Evolutionary conservation across 495 filamentous ascomycete genomes (phyloP).

Genomic region (Daldinia childiae): DNA sequence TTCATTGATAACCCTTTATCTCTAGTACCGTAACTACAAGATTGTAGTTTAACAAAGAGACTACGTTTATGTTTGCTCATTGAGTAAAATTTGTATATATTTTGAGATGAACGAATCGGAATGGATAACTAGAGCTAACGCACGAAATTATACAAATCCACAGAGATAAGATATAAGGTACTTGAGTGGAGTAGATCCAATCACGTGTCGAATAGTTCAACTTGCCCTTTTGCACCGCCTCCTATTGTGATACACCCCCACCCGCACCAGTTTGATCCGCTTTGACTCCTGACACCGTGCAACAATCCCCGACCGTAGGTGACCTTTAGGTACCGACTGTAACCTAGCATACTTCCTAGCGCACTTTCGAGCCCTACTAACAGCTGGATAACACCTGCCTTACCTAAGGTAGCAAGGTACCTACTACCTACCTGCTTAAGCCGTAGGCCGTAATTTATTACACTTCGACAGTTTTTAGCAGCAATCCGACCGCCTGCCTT

Average conservation of each 20-base stretch:
- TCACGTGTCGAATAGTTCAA: conserved; percentile 13
- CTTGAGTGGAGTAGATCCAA: not conserved
- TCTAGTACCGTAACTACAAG: not conserved
- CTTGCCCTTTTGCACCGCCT: conserved; percentile 24
- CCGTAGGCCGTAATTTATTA: not conserved
- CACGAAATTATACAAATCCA: conserved; percentile 1
- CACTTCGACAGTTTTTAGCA: conserved; percentile 11
- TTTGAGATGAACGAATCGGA: not conserved
- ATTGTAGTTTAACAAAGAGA: not conserved
- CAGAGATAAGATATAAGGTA: not conserved
- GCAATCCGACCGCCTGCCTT: conserved; percentile 34
- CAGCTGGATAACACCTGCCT: conserved; percentile 8
- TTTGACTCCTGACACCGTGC: conserved; percentile 4
- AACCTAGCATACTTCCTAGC: not conserved
- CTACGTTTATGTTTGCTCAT: not conserved
- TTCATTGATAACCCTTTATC: not conserved
- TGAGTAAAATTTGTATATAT: not conserved
- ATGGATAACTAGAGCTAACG: not conserved
- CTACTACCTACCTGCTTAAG: not conserved
- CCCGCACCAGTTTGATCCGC: conserved; percentile 9
- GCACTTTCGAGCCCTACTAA: not conserved
- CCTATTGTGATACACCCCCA: conserved; percentile 11
- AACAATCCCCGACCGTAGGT: not conserved
- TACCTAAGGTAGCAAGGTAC: conserved; percentile 2
- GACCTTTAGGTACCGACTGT: not conserved